Evolutionary conservation across 768 basidiomycete species (phyloP).

Genomic region (Russula virescens): DNA sequence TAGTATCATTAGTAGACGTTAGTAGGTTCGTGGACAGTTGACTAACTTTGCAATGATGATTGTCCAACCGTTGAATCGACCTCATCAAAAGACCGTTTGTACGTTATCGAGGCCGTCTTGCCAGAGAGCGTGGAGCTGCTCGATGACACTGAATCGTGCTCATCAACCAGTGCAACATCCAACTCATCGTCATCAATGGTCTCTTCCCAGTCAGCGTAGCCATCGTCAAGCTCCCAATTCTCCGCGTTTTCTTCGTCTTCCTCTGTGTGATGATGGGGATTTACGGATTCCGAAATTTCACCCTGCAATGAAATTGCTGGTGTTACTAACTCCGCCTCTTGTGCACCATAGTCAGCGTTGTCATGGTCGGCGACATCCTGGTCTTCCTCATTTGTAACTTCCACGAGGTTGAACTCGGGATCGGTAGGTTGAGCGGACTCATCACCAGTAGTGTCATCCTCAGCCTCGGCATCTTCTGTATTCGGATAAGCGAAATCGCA

Average conservation of each 20-base stretch:
- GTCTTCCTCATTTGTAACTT: neutral
- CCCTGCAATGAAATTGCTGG: neutral
- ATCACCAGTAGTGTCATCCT: conserved; percentile 5
- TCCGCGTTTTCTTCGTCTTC: conserved; percentile 16
- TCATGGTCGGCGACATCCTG: neutral
- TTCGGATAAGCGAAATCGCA: neutral
- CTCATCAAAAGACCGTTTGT: conserved; percentile 16
- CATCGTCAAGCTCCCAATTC: conserved; percentile 20
- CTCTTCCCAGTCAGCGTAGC: conserved; percentile 13
- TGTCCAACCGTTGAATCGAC: neutral
- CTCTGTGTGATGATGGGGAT: neutral
- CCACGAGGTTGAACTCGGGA: neutral
- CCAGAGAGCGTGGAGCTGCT: conserved; percentile 18
- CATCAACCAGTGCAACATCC: conserved; percentile 5
- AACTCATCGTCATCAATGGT: conserved; percentile 10
- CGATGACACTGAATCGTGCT: conserved; percentile 14
- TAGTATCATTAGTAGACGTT: neutral
- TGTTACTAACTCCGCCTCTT: conserved; percentile 1
- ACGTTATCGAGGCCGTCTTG: conserved; percentile 5
- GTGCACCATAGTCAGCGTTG: neutral
- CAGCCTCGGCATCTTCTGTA: conserved; percentile 12
- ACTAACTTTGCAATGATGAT: conserved; percentile 16
- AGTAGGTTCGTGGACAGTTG: neutral
- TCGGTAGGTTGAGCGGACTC: neutral
- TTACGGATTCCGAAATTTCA: neutral